Evolutionary conservation across 2,329 filamentous ascomycete species (phyloP), one percentile per base, ranked within the genome.

Genomic region (Stemphylium beticola): DNA sequence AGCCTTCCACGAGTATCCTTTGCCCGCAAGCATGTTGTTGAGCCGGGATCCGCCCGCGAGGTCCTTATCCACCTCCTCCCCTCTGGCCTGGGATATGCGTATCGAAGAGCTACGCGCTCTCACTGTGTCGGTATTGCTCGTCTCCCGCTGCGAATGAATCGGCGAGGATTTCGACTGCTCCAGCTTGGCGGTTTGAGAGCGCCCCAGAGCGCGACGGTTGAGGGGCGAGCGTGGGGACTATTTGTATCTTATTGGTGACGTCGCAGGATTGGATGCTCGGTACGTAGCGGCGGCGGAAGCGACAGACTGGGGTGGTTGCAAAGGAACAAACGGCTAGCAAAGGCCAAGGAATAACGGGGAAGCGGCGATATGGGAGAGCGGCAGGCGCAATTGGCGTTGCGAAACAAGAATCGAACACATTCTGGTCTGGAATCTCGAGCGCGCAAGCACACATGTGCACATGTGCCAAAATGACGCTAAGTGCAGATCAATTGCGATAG

Each of bases 1-100:
- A 64, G 91, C 89, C 82, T 96, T 97, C 93, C 93, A 98, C 76
- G 87, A 84, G 74, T 91, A 91, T 76, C 90, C 90, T 79, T 96
- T 96, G 62, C 91, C 90, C 68, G 96, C 86, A 80, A 97, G 86
- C 93, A 97, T 97, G 46, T 43, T 68, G 47, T 45, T 68, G 61
- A 67, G 52, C 41, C 41, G 37, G 39, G 47, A 53, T 48, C 49
- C 57, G 57, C 57, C 62, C 32, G 54, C 56, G 54, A 58, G 52
- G 43, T 52, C 55, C 53, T 64, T 58, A 18, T 71, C 62, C 38
- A 51, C 55, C 50, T 67, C 68, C 26, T 66, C 64, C 24, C 60
- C 66, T 64, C 67, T 58, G 31, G 60, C 64, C 61, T 73, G 68
- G 49, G 68, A 72, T 56, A 72, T 64, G 48, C 67, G 69, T 31